Percentiles rank a stretch among this genome's conserved stretches.
phyloP scores from a whole-genome alignment of 2,329 filamentous ascomycete species.

The Dryadomyces quercus-mongolicae region DNA sequence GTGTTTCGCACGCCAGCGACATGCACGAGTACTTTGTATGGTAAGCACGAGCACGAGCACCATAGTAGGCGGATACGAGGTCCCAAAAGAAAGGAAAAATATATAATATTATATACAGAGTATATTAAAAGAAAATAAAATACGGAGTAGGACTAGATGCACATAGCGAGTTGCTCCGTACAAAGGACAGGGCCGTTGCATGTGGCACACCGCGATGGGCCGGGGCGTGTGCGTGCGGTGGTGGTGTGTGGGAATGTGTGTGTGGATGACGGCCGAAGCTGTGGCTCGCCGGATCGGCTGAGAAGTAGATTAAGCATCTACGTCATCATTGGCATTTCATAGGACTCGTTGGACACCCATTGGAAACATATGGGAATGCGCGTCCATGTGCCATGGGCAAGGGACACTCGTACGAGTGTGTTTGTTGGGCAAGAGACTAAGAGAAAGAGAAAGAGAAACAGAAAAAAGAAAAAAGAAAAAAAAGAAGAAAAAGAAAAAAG shows the following conservation, averaged over 20 bases:
- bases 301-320: not conserved
- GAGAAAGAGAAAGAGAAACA: not conserved
- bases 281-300: not conserved
- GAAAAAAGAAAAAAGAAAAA: too few relatives aligned
- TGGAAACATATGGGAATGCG: not conserved
- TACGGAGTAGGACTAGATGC: too few relatives aligned
- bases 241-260: not conserved
- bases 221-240: not conserved
- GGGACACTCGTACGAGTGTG: not conserved
- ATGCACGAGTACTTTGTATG: not conserved
- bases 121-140: too few relatives aligned
- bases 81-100: too few relatives aligned
- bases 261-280: not conserved
- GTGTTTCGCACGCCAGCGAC: not conserved
- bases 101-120: too few relatives aligned
- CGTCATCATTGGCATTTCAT: not conserved
- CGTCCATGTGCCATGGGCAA: not conserved
- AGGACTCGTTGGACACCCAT: too few relatives aligned
- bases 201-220: not conserved
- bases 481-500: too few relatives aligned
- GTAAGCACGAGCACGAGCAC: too few relatives aligned
- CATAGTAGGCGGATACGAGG: not conserved
- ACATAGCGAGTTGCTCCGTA: too few relatives aligned
- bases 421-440: not conserved
- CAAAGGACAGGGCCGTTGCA: not conserved